Percentiles rank a stretch among this genome's conserved stretches.
Conservation (phyloP, 2,329 filamentous ascomycete species). For the Monosporascus sp. region DNA sequence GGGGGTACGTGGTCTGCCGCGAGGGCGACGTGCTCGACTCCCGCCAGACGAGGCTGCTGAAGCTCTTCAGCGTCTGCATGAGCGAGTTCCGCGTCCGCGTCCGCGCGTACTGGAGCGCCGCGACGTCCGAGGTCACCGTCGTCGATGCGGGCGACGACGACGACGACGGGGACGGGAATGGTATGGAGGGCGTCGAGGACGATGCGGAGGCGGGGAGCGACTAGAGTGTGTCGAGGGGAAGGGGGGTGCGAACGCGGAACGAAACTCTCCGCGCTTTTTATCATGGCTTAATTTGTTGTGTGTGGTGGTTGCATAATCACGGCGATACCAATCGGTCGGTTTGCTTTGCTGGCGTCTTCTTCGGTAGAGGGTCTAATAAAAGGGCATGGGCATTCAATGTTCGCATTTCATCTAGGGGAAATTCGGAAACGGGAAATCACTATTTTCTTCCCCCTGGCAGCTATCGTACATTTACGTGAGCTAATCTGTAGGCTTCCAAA, state of each 20-base stretch:
- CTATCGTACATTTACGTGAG: no score
- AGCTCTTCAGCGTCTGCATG: constrained; percentile 86
- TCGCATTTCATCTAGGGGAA: no score
- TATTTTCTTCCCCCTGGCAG: no score
- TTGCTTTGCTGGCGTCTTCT: not conserved
- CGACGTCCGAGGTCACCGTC: constrained; percentile 55
- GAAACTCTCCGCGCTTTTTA: not conserved
- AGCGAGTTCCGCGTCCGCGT: constrained; percentile 84
- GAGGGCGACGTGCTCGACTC: constrained; percentile 83
- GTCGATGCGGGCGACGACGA: constrained; percentile 34
- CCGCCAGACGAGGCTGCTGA: constrained; percentile 86
- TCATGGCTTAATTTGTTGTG: not conserved
- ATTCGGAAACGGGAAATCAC: no score
- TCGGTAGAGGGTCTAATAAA: no score
- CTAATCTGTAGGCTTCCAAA: no score
- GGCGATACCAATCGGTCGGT: not conserved
- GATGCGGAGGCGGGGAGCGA: constrained; percentile 19
- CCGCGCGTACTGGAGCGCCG: constrained; percentile 65
- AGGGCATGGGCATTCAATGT: no score
- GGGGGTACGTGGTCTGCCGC: constrained; percentile 73
- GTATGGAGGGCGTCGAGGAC: constrained; percentile 18
- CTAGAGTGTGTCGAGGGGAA: constrained; percentile 1
- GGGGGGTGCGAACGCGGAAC: not conserved
- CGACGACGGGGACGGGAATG: constrained; percentile 18
- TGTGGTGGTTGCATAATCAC: not conserved